Evolutionary conservation across 768 basidiomycete species (phyloP), one percentile per base, ranked within the genome.

Genomic region (Neoboletus magnificus): DNA sequence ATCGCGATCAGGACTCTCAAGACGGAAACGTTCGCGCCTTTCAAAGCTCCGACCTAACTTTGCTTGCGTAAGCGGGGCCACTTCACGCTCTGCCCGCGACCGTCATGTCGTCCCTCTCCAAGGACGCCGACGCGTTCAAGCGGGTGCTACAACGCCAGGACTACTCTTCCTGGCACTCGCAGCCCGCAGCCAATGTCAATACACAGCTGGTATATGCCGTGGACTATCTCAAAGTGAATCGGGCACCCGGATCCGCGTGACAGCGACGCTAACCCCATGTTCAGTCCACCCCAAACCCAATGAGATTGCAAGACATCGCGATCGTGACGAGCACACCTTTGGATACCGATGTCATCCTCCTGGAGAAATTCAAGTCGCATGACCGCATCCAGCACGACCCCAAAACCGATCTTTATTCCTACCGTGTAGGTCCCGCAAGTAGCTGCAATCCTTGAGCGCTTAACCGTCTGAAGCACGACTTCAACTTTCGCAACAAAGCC

Each of bases 201-300:
- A 95, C 93, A 0, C 91, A 93, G 70, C 78, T 95, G 30, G 84
- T 93, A 3, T 92, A 91, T 66, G 88, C 88, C 7, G 85, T 95
- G 25, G 84, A 85, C 60, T 80, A 87, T 70, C 81, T 95, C 56
- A 94, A 90, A 77, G 89, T 89, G 64, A 66, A 55, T 61, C 45
- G 27, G 35, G 27, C 18, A 22, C 56, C 46, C 36, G 37, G 20
- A 27, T 54, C 37, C 36, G 41, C 54, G 33, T 59, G 54, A 42
- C 56, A 51, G 49, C 40, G 12, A 50, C 54, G 44, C 55, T 64
- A 55, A 55, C 48, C 8, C 27, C 11, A 12, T 27, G 15, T 56
- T 20, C 62, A 86, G 84, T 78, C 80, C 1, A 84, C 88, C 23
- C 83, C 80, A 55, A 86, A 83, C 56, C 93, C 93, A 12, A 91